Base-by-base conservation (phyloP, 305 asterid genomes). In the Solanum hybrid region DNA sequence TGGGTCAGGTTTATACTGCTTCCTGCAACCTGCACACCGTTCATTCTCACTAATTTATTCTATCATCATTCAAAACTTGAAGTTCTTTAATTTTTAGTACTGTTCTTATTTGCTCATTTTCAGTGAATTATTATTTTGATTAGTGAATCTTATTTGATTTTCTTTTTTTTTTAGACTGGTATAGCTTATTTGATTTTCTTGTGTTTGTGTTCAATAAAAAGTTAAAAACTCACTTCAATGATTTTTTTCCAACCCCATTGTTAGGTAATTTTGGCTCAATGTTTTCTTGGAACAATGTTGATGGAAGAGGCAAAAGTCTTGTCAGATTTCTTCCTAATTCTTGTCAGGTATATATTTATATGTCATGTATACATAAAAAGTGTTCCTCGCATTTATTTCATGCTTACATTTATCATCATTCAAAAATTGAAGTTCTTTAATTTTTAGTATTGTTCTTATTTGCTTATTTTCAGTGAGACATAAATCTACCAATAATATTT, bases 21-120 rank as follows among this genome's bases (percentile, higher is more conserved):
- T 94, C 94, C 98, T 93, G 89, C 98, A 95, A 85, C 95, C 94
- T 4, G 98, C 96, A 88, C 98, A 95, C n/a, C 96, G 96, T 7
- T 91, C 96, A 89, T 94, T 95, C 76, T 24, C 20, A 72, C 35
- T 72, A 72, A 72, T 27, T 72, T 72, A 72, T 72, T 72, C 31
- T 6, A 69, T 69, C 75, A 69, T 69, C 75, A 69, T 69, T n/a
- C 31, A 27, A 72, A 6, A 27, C 22, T 27, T 27, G 78, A 26
- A 72, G 22, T 27, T 72, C 78, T 26, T 72, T 12, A 71, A 71
- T 27, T 72, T 27, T 6, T 72, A 72, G 78, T 27, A 72, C 10
- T 72, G 78, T 27, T 72, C 78, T 72, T 26, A 13, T 72, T 72
- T 27, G 22, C 78, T 72, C 16, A 72, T 72, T 72, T 26, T 72